Conservation (phyloP, 192 early-diverging fungal species). For the Entrophospora sp. region DNA sequence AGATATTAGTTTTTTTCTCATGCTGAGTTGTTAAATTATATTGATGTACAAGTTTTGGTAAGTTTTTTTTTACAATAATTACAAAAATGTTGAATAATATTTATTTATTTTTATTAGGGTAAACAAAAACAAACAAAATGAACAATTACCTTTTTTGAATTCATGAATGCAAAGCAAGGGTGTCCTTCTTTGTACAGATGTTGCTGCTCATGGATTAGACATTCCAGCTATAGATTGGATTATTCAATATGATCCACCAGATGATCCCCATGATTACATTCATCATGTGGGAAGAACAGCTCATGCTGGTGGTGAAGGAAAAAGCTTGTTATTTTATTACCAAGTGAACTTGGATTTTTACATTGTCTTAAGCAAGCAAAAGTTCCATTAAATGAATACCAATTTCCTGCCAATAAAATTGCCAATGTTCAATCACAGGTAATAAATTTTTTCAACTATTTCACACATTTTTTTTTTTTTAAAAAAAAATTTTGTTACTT, state of each 20-base stretch:
- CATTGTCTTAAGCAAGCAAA: constrained; percentile 96
- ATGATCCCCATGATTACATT: constrained; percentile 97
- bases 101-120: constrained; percentile 39
- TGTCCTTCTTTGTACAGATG: constrained; percentile 93
- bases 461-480: not conserved
- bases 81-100: not conserved
- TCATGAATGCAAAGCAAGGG: constrained; percentile 90
- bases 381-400: constrained; percentile 98
- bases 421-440: constrained; percentile 89
- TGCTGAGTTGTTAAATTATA: constrained; percentile 96
- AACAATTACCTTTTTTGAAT: constrained; percentile 98
- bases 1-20: constrained; percentile 99
- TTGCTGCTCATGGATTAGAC: constrained; percentile 95
- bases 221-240: constrained; percentile 99
- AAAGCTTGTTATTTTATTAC: constrained; percentile 92
- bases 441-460: not conserved
- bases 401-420: constrained; percentile 91
- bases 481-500: not conserved
- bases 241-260: constrained; percentile 98
- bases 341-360: constrained; percentile 90
- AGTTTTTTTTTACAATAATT: too few species aligned
- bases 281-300: constrained; percentile 96
- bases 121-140: constrained; percentile 97
- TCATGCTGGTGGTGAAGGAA: constrained; percentile 79
- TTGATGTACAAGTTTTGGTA: constrained; percentile 96